These are phyloP conservation scores for Drosera spatulata DNA, from an alignment of 179 eudicot species.

Conservation along the genomic window DNA sequence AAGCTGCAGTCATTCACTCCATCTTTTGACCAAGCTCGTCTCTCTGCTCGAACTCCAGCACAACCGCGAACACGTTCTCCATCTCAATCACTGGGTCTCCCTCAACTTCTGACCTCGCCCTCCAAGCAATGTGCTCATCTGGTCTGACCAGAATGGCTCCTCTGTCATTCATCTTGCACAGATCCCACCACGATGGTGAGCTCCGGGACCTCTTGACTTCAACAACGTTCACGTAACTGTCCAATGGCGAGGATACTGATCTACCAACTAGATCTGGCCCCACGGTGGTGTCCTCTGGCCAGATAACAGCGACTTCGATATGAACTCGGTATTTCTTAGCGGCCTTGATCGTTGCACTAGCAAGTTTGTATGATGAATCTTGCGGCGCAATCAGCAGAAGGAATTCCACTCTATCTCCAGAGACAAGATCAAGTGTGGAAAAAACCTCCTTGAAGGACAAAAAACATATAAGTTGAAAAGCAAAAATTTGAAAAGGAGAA, in stretches of 20 bases:
- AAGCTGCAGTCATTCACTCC: too few species aligned
- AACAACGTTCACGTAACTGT: slow-evolving; percentile 34
- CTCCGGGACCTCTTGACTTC: slow-evolving; percentile 32
- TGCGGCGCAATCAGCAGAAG: slow-evolving; percentile 71
- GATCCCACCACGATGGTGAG: slow-evolving; percentile 78
- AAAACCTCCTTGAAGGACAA: slow-evolving; percentile 23
- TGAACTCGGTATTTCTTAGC: slow-evolving; percentile 42
- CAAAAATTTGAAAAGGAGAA: too few species aligned
- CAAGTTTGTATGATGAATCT: slow-evolving; percentile 55
- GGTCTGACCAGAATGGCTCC: slow-evolving; percentile 95
- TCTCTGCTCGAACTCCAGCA: slow-evolving; percentile 20
- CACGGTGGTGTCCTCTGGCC: slow-evolving; percentile 32
- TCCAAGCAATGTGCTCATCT: slow-evolving; percentile 91
- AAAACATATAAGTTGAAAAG: too few species aligned
- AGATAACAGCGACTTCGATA: slow-evolving; percentile 61
- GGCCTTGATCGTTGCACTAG: slow-evolving; percentile 45
- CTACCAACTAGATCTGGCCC: slow-evolving; percentile 18
- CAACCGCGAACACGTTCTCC: slow-evolving; percentile 44
- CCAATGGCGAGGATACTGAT: slow-evolving; percentile 24
- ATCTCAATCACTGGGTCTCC: slow-evolving; percentile 35
- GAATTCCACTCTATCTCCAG: slow-evolving; percentile 63
- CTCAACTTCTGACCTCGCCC: slow-evolving; percentile 28
- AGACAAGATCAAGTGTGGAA: slow-evolving; percentile 67
- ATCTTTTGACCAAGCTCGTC: not conserved
- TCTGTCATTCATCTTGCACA: slow-evolving; percentile 54